Conservation (phyloP, 345 rosid genomes). For the Salix brachista region DNA sequence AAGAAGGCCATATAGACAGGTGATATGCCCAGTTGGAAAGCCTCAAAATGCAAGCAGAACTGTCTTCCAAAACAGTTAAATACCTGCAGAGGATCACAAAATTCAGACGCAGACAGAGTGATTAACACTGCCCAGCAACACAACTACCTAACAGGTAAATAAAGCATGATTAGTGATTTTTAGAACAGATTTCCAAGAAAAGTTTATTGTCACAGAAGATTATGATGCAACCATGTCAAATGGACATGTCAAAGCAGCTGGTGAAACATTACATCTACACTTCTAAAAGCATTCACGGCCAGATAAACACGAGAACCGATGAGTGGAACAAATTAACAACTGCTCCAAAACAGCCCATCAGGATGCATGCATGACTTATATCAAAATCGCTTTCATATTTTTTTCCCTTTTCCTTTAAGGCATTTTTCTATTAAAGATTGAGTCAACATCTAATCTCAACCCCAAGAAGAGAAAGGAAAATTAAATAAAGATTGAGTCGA, state of each 20-base stretch:
- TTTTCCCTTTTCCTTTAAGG: not conserved
- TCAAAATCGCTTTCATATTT: not conserved
- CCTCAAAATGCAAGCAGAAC: slow-evolving; percentile 94
- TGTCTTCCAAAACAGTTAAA: slow-evolving; percentile 91
- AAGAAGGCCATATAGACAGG: slow-evolving; percentile 90
- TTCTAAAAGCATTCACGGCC: not conserved
- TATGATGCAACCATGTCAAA: not conserved
- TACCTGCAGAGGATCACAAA: slow-evolving; percentile 37
- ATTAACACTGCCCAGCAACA: not conserved
- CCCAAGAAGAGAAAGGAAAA: not conserved
- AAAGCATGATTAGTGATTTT: not conserved
- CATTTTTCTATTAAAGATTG: not conserved
- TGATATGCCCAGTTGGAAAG: slow-evolving; percentile 73
- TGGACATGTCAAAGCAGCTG: not conserved
- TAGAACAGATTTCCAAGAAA: not conserved
- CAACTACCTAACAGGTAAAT: not conserved
- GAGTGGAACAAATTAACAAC: not conserved
- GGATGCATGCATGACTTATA: not conserved
- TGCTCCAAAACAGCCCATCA: not conserved
- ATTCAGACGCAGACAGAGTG: not conserved
- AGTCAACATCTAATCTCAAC: not conserved
- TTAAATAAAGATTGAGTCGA: no score
- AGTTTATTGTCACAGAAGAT: not conserved
- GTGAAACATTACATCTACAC: not conserved
- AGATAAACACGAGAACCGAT: not conserved